Conservation (phyloP, 805 yeast genomes). For the Wickerhamiella shivajii region DNA sequence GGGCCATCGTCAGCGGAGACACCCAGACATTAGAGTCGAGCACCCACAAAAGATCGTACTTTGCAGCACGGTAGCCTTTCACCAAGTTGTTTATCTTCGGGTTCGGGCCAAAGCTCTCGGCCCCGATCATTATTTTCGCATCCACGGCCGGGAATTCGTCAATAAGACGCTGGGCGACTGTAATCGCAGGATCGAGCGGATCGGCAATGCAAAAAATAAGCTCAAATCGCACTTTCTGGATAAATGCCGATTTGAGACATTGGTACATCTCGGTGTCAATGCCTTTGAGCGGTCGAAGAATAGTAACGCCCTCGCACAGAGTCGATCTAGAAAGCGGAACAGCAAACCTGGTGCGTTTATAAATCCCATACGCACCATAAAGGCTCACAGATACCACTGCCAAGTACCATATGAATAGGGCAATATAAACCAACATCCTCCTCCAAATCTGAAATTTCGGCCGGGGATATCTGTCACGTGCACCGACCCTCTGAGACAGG, state of each 20-base stretch:
- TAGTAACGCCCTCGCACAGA: constrained; percentile 48
- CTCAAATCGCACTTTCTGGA: constrained; percentile 62
- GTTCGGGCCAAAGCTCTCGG: constrained; percentile 52
- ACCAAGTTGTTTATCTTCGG: constrained; percentile 80
- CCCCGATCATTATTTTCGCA: constrained; percentile 43
- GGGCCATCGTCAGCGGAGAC: constrained; percentile 42
- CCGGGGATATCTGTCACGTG: too few relatives aligned
- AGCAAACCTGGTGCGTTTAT: background rate
- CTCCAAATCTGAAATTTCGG: too few relatives aligned
- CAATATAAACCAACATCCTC: background rate
- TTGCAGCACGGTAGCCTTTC: constrained; percentile 60
- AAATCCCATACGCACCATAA: constrained; percentile 4
- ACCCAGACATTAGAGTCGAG: constrained; percentile 80
- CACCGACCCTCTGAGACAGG: too few relatives aligned
- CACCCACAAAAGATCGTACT: constrained; percentile 66
- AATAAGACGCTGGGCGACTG: constrained; percentile 38
- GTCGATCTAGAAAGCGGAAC: background rate
- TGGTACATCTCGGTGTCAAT: constrained; percentile 58
- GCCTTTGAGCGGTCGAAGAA: constrained; percentile 72
- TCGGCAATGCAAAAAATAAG: constrained; percentile 64
- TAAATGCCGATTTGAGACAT: constrained; percentile 54
- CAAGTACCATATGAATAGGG: background rate
- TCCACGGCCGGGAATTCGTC: constrained; percentile 41
- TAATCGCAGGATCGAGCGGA: constrained; percentile 46
- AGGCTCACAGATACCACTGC: background rate